Base-by-base conservation (phyloP, 2,329 filamentous ascomycete species). In the Colletotrichum agaves region DNA sequence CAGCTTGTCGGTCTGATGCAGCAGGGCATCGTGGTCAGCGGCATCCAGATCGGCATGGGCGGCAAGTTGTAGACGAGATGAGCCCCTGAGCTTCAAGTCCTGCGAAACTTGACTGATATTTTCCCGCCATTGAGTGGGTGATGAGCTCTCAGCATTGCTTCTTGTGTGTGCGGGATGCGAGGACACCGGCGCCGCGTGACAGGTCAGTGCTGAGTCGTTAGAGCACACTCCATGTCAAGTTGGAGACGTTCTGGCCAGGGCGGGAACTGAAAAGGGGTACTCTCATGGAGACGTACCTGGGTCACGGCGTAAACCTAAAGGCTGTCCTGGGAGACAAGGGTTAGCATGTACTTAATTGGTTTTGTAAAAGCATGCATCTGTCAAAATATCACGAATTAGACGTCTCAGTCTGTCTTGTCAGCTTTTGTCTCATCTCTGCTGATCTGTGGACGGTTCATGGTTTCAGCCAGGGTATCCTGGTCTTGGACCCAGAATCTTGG, bases 1-100 rank as follows among this genome's bases (percentile, higher is more conserved):
- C 69, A 76, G 49, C 35, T 75, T 21, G 23, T 74, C 8, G 57
- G 62, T 11, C 67, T 75, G 11, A 62, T 75, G 62, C 70, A 72
- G 62, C 70, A 73, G 68, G 71, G 70, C 21, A 62, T 72, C 23
- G 47, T 71, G 11, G 69, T 67, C 56, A 69, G 64, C 47, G 69
- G 70, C 8, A 50, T 72, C 43, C 69, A 71, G 13, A 27, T 74
- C 15, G 62, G 58, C 46, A 61, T 61, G 52, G 52, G 60, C 8
- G 27, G 47, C 37, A 47, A 27, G 41, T 39, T n/a, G 70, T 72
- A 72, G 63, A 69, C 61, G 50, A 41, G 19, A 69, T 62, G 50
- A 41, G 19, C 21, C 12, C 23, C 15, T 17, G 19, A 12, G 19
- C 8, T 31, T 49, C 19, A 19, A 47, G 13, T 17, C 15, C 27